A percentile compares a stretch with the other conserved stretches of the same genome.
These are phyloP conservation scores for Musa acuminata DNA, from an alignment of 176 grass and related monocot species.

Conservation along the genomic window DNA sequence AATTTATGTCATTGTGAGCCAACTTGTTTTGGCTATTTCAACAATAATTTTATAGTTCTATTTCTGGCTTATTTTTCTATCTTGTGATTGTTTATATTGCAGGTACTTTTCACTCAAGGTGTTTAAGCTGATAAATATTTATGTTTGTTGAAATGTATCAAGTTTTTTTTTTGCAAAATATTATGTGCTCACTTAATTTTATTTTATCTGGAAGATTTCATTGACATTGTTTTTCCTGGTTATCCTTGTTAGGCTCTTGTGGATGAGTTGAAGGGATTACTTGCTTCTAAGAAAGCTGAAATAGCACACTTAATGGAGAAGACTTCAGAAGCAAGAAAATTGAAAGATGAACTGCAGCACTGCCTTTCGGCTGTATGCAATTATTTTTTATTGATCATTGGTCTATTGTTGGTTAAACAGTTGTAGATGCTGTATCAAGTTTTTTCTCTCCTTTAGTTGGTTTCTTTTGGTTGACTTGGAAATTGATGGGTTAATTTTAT, in stretches of 20 bases:
- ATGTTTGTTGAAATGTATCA: constrained; percentile 1
- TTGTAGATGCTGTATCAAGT: background rate
- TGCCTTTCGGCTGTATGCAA: constrained; percentile 42
- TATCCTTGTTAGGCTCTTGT: constrained; percentile 35
- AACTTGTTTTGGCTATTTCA: background rate
- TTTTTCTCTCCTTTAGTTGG: background rate
- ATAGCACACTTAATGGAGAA: constrained; percentile 51
- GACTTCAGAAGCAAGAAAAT: constrained; percentile 39
- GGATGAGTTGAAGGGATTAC: constrained; percentile 50
- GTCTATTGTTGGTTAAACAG: background rate
- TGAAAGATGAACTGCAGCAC: constrained; percentile 39
- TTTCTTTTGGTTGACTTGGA: background rate
- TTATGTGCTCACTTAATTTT: background rate
- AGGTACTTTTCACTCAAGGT: background rate
- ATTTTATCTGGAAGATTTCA: background rate
- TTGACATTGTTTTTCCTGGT: background rate
- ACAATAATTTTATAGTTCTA: background rate
- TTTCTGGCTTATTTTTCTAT: background rate
- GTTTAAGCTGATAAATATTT: background rate
- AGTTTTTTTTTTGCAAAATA: background rate
- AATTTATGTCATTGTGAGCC: background rate
- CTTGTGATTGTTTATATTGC: background rate
- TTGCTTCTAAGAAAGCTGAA: constrained; percentile 39
- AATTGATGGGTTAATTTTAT: too few species aligned
- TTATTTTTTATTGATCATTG: background rate